Base-by-base conservation (phyloP, 768 basidiomycete genomes). In the Boletus sensibilis region DNA sequence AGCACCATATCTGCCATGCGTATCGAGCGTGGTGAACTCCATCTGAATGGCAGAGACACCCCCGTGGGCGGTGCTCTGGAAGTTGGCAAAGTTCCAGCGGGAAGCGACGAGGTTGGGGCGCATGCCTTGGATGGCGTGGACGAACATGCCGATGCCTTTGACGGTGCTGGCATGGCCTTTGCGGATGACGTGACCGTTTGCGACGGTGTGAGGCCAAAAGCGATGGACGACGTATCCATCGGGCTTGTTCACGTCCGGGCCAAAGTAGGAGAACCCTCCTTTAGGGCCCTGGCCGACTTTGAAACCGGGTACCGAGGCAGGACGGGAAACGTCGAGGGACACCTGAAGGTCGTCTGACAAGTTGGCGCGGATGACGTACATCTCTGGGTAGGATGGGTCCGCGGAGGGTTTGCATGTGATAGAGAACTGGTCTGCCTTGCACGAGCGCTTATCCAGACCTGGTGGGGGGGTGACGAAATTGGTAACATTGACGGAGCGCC, bases 71-170 rank as follows among this genome's bases (percentile, higher is more conserved):
- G 77, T 72, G 67, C 90, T 89, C 72, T 93, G 88, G 80, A 99
- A 99, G 76, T 90, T 81, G 29, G 79, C 87, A 75, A 98, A 99
- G 77, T 98, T 98, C 97, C 97, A 99, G 10, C 88, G 75, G 20
- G 91, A 78, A 14, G 97, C 97, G 64, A 97, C 85, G 53, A 93
- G 82, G 74, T 99, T 91, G 47, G 96, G 94, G 9, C 94, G 84
- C 93, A 99, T 96, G 71, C 96, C 97, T 70, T 98, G 96, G 70
- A 98, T 97, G 43, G 96, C 96, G 72, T 96, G 92, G 20, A 95
- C 82, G 71, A 96, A 86, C 88, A 94, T 91, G 29, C 92, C 92
- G 37, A 81, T 75, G 42, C 89, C 90, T 33, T 81, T 70, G 52
- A 84, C 73, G 9, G 76, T 47, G 53, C 76, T 73, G 7, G 87